Evolutionary conservation across 2,329 filamentous ascomycete genomes (phyloP).

Genomic region (Dichotomopilus funicola): DNA sequence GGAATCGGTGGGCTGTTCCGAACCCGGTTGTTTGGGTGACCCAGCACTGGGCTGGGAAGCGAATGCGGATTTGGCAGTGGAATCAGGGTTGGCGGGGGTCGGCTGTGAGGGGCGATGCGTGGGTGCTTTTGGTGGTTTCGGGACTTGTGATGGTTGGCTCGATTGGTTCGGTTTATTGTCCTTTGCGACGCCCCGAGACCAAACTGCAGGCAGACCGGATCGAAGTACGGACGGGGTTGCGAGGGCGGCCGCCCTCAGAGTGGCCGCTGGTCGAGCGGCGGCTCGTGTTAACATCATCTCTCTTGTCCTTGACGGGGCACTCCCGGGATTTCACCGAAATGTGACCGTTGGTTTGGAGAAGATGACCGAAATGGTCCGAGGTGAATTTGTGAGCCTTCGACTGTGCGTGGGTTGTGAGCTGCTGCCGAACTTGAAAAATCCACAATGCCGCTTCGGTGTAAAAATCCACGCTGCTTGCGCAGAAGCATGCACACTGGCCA

Average conservation of each 20-base stretch:
- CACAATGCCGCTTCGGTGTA: not conserved
- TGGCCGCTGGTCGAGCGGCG: slow-evolving; percentile 30
- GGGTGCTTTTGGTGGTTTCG: slow-evolving; percentile 16
- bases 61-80: not conserved
- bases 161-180: slow-evolving; percentile 26
- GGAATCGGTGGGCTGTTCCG: slow-evolving; percentile 1
- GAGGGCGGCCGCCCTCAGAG: slow-evolving; percentile 28
- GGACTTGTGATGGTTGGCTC: slow-evolving; percentile 21
- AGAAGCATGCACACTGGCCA: no score
- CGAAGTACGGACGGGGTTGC: slow-evolving; percentile 26
- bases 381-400: no score
- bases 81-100: slow-evolving; percentile 2
- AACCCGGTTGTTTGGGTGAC: slow-evolving; percentile 2
- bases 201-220: slow-evolving; percentile 32
- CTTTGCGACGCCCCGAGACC: slow-evolving; percentile 39
- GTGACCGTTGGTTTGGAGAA: no score
- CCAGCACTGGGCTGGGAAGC: slow-evolving; percentile 1
- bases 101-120: slow-evolving; percentile 16
- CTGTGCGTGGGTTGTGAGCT: no score
- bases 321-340: not conserved
- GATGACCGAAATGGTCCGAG: no score
- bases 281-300: slow-evolving; percentile 35
- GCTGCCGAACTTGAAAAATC: not conserved
- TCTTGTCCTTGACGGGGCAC: not conserved
- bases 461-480: no score